phyloP scores from a whole-genome alignment of 345 rosid species.

The Bruguiera parviflora region DNA sequence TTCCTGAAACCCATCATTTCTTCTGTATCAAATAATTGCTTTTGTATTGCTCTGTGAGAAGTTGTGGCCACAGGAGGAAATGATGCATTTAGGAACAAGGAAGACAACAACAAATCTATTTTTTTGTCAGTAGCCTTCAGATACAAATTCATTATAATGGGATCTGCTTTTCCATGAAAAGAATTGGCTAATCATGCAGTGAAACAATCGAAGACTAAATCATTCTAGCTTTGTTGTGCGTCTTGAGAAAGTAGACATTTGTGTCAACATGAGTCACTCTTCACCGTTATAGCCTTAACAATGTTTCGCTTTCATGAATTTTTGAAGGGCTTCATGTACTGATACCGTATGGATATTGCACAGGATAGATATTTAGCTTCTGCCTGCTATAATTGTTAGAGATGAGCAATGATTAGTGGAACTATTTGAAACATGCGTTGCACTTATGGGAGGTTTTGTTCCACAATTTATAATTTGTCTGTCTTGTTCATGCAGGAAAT shows the following conservation, averaged over 20 bases:
- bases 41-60: not conserved
- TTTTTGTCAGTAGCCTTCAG: not conserved
- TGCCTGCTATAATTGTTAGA: not conserved
- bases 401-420: not conserved
- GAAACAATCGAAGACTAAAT: not conserved
- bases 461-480: not conserved
- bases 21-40: not conserved
- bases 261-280: not conserved
- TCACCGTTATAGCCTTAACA: too few species aligned
- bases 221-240: constrained; percentile 2
- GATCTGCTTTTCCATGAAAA: not conserved
- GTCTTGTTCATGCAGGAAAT: constrained; percentile 57
- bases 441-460: not conserved
- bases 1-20: not conserved
- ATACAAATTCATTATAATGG: not conserved
- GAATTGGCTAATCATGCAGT: not conserved
- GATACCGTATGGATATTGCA: too few species aligned
- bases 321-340: too few species aligned
- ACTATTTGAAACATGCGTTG: not conserved
- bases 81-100: not conserved
- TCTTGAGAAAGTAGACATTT: not conserved
- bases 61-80: not conserved
- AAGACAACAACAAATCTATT: not conserved
- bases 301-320: too few species aligned
- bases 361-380: too few species aligned